Evolutionary conservation across 441 rosid species (phyloP).

Genomic region (Pelargonium cotyledonis): DNA sequence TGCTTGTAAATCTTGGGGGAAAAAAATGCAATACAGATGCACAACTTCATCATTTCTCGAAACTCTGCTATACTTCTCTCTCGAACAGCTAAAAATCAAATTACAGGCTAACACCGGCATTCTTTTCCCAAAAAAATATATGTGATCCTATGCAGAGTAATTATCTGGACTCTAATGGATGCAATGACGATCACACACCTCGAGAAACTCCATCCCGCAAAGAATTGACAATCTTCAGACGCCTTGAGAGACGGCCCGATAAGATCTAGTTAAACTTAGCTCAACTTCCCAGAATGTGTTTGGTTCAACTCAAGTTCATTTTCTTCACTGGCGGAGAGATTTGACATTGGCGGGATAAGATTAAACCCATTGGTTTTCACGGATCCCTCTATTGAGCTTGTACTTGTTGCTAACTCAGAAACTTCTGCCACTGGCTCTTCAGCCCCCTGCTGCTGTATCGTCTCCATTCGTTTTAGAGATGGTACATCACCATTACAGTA

Average conservation of each 20-base stretch:
- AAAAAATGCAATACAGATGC: too few relatives aligned
- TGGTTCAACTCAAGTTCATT: conserved; percentile 17
- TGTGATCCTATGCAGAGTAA: too few relatives aligned
- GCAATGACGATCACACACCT: neutral
- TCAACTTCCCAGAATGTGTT: conserved; percentile 13
- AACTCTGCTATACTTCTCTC: too few relatives aligned
- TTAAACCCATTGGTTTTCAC: conserved; percentile 56
- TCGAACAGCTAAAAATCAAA: too few relatives aligned
- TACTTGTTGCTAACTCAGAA: conserved; percentile 15
- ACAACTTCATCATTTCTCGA: too few relatives aligned
- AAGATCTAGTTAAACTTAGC: conserved; percentile 12
- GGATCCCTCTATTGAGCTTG: conserved; percentile 28
- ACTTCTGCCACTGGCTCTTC: conserved; percentile 36
- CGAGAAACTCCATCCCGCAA: too few relatives aligned
- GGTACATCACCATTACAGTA: conserved; percentile 88
- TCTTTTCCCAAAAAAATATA: too few relatives aligned
- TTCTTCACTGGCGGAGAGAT: conserved; percentile 33
- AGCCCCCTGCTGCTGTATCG: conserved; percentile 43
- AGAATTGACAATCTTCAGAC: conserved; percentile 1
- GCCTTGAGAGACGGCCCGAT: neutral
- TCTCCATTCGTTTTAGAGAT: conserved; percentile 51
- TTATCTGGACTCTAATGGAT: neutral
- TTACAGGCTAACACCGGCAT: too few relatives aligned
- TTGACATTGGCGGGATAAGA: conserved; percentile 31
- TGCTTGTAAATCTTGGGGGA: too few relatives aligned